Evolutionary conservation across 495 filamentous ascomycete genomes (phyloP), one percentile per base, ranked within the genome.

Genomic region (Daldinia grandis): DNA sequence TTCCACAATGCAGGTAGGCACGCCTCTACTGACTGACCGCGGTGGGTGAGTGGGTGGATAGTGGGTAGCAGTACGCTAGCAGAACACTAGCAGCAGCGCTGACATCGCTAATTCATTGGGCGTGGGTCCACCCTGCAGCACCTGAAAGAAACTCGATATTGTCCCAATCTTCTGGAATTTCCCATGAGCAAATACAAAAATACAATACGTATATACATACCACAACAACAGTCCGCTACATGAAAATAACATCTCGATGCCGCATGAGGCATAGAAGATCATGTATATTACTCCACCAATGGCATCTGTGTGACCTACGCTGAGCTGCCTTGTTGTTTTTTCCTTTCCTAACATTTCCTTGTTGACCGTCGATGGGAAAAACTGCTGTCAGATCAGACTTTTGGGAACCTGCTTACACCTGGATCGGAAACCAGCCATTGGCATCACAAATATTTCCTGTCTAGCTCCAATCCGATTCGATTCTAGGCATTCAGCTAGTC

Each of bases 231-330:
- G 12, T 21, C 42, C 17, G 42, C 9, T 40, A 61, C 64, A 65
- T 65, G 49, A 62, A 37, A 58, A 58, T 42, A 58, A 58, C 47
- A 68, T 69, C 70, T 73, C 70, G 62, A 73, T 73, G 70, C 62
- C 61, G 55, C 57, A 64, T 33, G 49, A 62, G 65, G 65, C 70
- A 73, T 73, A 69, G 65, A 73, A 56, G 60, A 73, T 66, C 57
- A 73, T 73, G 70, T 73, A 66, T 69, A 69, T 68, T 66, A 62
- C 47, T 73, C 59, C 58, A 66, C 65, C 70, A 73, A 73, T 73
- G 70, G 70, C 70, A 62, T 49, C 47, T 40, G 59, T 73, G 70
- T 73, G 70, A 73, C 65, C 50, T 57, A 55, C 21, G 14, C 49
- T 51, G 28, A 63, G 40, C 24, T 59, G 30, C 10, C 17, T 56